Conservation (phyloP, 305 asterid species). For the Striga hermonthica region DNA sequence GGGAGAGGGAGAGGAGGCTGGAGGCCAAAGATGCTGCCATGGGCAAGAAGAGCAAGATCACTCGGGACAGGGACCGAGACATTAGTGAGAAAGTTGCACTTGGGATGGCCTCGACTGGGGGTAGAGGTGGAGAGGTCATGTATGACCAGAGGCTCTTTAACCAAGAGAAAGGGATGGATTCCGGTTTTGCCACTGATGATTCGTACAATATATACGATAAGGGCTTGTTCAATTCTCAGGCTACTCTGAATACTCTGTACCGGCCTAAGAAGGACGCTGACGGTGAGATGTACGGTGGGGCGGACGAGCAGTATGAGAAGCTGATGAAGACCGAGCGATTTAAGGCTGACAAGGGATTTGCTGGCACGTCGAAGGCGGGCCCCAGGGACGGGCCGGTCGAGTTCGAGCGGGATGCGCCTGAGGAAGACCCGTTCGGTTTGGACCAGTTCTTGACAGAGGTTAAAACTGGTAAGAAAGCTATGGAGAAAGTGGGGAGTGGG, state of each 20-base stretch:
- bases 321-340: constrained; percentile 9
- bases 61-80: constrained; percentile 73
- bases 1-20: constrained; percentile 45
- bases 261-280: constrained; percentile 50
- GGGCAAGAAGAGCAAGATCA: constrained; percentile 73
- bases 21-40: constrained; percentile 64
- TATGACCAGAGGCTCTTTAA: constrained; percentile 73
- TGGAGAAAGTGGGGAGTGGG: constrained; percentile 62
- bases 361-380: neutral
- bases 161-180: constrained; percentile 87
- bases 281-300: constrained; percentile 16
- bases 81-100: constrained; percentile 76
- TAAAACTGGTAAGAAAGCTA: constrained; percentile 58
- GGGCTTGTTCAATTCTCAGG: constrained; percentile 53
- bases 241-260: constrained; percentile 14
- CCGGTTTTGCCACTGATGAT: constrained; percentile 70
- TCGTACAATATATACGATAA: constrained; percentile 67
- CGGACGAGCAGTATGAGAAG: neutral
- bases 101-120: constrained; percentile 76
- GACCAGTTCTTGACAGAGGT: constrained; percentile 68
- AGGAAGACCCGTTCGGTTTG: constrained; percentile 90
- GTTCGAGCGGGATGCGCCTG: constrained; percentile 25
- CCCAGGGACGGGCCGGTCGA: constrained; percentile 7
- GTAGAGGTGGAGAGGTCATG: constrained; percentile 62
- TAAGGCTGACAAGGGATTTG: constrained; percentile 6